A percentile compares a stretch with the other conserved stretches of the same genome.
phyloP scores from a whole-genome alignment of 148 eudicot species.

The Fallopia convolvulus region DNA sequence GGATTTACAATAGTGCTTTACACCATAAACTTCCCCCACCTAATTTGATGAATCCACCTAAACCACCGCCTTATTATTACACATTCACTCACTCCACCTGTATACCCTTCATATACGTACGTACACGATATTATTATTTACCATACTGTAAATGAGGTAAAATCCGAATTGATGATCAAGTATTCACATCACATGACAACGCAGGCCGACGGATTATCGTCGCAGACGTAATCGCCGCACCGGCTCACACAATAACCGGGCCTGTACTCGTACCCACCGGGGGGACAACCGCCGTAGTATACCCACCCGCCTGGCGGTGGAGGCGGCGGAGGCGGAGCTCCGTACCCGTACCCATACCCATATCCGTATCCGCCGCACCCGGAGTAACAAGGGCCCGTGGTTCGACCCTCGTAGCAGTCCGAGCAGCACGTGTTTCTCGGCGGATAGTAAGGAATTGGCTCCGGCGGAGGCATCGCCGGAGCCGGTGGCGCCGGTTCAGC shows the following conservation, averaged over 20 bases:
- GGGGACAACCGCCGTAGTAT: not conserved
- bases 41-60: not conserved
- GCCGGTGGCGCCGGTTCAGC: not conserved
- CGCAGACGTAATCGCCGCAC: not conserved
- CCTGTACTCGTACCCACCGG: not conserved
- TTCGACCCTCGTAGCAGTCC: conserved; percentile 1
- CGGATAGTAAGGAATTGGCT: not conserved
- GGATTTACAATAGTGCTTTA: not conserved
- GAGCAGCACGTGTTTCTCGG: not conserved
- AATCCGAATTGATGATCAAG: not conserved
- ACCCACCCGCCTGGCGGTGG: not conserved
- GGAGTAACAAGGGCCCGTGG: not conserved
- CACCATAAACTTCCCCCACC: not conserved
- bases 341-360: not conserved
- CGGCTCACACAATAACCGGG: not conserved
- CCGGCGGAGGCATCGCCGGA: not conserved
- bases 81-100: not conserved
- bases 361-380: not conserved
- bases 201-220: not conserved
- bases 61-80: not conserved
- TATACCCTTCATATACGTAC: not conserved
- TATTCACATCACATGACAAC: conserved; percentile 8
- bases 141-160: not conserved
- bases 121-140: no score
- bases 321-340: not conserved